phyloP scores from a whole-genome alignment of 805 yeast species.

The Myxozyma neotropica region DNA sequence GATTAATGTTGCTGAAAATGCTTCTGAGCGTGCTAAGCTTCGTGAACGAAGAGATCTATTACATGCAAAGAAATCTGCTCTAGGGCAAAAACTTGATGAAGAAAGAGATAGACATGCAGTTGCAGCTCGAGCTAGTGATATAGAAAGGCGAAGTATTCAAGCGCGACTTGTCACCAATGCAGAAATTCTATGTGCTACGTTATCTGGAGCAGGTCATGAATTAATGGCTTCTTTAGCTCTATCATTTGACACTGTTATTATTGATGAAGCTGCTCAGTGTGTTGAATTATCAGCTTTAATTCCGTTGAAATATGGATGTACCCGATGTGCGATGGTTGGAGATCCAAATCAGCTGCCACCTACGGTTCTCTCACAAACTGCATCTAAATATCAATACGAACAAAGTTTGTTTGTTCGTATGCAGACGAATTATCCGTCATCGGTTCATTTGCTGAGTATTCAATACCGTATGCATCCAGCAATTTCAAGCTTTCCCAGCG shows the following conservation, averaged over 20 bases:
- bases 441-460: constrained; percentile 76
- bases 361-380: constrained; percentile 87
- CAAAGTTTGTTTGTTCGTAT: constrained; percentile 93
- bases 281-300: constrained; percentile 89
- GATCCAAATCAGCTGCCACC: constrained; percentile 99
- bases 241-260: constrained; percentile 83
- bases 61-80: constrained; percentile 62
- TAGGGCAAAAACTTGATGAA: constrained; percentile 74
- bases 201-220: constrained; percentile 94
- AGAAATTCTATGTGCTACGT: constrained; percentile 85
- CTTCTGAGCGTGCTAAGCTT: constrained; percentile 36
- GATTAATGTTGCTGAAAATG: constrained; percentile 41
- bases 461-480: constrained; percentile 98
- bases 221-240: constrained; percentile 72
- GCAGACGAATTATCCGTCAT: constrained; percentile 63
- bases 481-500: constrained; percentile 83
- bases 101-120: constrained; percentile 74
- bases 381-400: constrained; percentile 77
- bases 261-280: constrained; percentile 98
- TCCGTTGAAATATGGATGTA: constrained; percentile 89
- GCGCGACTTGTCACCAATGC: constrained; percentile 70
- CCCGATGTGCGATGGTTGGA: constrained; percentile 93
- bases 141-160: constrained; percentile 74
- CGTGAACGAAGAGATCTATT: constrained; percentile 57
- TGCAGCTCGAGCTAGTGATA: constrained; percentile 72